Evolutionary conservation across 768 basidiomycete genomes (phyloP).

Genomic region (Boletus eberwhitei): DNA sequence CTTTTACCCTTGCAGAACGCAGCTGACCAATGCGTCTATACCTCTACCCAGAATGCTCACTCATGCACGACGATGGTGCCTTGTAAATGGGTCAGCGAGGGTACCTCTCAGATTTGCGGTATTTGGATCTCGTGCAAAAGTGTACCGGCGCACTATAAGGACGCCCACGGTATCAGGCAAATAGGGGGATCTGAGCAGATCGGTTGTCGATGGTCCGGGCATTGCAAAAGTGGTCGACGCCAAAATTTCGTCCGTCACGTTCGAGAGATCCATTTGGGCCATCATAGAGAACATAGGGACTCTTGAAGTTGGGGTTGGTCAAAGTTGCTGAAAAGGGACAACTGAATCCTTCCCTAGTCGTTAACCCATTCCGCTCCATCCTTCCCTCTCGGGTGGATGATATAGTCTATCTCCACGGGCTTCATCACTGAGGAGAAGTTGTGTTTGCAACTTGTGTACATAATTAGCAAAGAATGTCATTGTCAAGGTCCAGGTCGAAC

Average conservation of each 20-base stretch:
- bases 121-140: neutral
- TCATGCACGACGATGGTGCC: neutral
- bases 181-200: accelerated
- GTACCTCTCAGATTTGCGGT: neutral
- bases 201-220: neutral
- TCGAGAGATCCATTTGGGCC: neutral
- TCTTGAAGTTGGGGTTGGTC: neutral
- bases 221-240: accelerated
- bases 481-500: no score
- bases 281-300: neutral
- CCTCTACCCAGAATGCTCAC: neutral
- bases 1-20: no score
- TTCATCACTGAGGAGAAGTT: neutral
- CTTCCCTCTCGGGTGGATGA: neutral
- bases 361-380: neutral
- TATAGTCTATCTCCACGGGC: neutral
- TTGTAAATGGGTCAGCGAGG: neutral
- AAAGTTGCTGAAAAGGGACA: neutral
- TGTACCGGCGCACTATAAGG: neutral
- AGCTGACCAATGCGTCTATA: no score
- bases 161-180: neutral
- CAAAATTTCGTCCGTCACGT: slow-evolving; percentile 10
- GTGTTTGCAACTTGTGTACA: neutral
- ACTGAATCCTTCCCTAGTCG: neutral
- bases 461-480: no score